phyloP scores from a whole-genome alignment of 129 eudicot species.

The Centella asiatica region DNA sequence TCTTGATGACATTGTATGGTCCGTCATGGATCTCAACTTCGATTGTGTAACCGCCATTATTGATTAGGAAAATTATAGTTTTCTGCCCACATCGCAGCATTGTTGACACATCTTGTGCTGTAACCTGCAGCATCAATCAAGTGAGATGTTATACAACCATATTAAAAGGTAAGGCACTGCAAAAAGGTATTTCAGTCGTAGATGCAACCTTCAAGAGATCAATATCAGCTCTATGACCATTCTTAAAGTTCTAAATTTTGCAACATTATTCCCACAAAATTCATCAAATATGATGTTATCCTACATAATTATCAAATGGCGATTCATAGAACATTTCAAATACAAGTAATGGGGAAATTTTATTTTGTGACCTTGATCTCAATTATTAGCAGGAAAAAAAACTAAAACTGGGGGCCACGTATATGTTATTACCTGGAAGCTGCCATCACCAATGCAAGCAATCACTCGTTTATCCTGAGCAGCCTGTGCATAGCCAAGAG shows the following conservation, averaged over 20 bases:
- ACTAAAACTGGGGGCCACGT: background rate
- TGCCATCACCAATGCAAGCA: constrained; percentile 33
- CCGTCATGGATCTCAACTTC: constrained; percentile 37
- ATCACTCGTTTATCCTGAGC: constrained; percentile 23
- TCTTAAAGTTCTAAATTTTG: too few species aligned
- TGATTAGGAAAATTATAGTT: constrained; percentile 26
- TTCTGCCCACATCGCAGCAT: constrained; percentile 29
- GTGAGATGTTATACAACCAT: background rate
- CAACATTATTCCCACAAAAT: background rate
- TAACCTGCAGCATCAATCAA: constrained; percentile 3
- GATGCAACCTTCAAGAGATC: background rate
- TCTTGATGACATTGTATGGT: constrained; percentile 33
- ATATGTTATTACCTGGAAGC: constrained; percentile 24
- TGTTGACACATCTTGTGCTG: constrained; percentile 26
- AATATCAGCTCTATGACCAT: background rate
- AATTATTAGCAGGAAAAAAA: background rate
- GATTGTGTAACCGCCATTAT: constrained; percentile 36
- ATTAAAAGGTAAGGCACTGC: background rate
- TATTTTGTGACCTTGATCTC: background rate
- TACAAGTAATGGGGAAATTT: background rate
- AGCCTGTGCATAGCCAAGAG: constrained; percentile 23
- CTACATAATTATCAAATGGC: too few species aligned
- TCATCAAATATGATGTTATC: too few species aligned
- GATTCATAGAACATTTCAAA: too few species aligned
- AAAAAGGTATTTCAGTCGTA: background rate